phyloP scores from a whole-genome alignment of 2,329 filamentous ascomycete genomes.

The Hymenoscyphus albidus region DNA sequence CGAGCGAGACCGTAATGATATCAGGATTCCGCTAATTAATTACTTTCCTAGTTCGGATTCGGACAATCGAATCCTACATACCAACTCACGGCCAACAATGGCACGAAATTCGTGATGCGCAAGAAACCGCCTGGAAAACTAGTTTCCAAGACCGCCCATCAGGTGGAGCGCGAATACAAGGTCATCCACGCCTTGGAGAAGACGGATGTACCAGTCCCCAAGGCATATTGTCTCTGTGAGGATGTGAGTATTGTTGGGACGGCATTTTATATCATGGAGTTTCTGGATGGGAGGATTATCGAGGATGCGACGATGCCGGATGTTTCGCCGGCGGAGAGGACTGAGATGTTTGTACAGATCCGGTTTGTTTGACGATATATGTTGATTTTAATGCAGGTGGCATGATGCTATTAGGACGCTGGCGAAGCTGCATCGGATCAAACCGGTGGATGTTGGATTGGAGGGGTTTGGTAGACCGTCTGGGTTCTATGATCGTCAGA shows the following conservation, averaged over 20 bases:
- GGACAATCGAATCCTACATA: conserved; percentile 98
- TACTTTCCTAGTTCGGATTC: conserved; percentile 72
- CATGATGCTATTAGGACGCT: conserved; percentile 77
- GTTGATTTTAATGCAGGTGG: conserved; percentile 54
- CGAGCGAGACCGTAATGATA: not conserved
- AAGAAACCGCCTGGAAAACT: conserved; percentile 98
- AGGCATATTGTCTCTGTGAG: conserved; percentile 79
- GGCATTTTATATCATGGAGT: conserved; percentile 96
- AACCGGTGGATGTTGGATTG: conserved; percentile 63
- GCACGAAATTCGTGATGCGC: conserved; percentile 77
- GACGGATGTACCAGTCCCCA: conserved; percentile 83
- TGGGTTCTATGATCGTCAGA: conserved; percentile 83
- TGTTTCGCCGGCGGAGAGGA: conserved; percentile 64
- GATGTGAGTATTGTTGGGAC: conserved; percentile 78
- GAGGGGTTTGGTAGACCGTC: conserved; percentile 66
- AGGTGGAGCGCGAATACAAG: conserved; percentile 92
- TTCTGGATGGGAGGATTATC: conserved; percentile 88
- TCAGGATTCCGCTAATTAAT: conserved; percentile 3
- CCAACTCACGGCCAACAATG: conserved; percentile 71
- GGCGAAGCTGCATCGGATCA: conserved; percentile 77
- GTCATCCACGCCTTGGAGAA: conserved; percentile 78
- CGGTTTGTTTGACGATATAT: conserved; percentile 4
- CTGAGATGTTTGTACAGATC: conserved; percentile 55
- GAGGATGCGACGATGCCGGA: conserved; percentile 80
- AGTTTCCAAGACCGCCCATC: conserved; percentile 88